Percentiles rank a stretch among this genome's conserved stretches.
Evolutionary conservation across 495 filamentous ascomycete species (phyloP).

Genomic region (Pseudevernia furfuracea): DNA sequence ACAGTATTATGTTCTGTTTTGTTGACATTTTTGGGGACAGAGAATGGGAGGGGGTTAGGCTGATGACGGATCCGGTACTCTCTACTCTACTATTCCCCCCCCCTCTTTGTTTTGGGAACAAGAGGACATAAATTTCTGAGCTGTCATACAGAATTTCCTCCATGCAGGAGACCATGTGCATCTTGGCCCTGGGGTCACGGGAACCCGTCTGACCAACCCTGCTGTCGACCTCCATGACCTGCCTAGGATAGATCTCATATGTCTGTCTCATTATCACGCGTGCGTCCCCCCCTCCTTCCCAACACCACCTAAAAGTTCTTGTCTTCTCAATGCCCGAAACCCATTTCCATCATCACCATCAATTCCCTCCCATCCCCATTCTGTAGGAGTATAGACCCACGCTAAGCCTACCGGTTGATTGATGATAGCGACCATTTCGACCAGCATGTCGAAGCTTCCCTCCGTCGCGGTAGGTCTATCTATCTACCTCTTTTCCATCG

Average conservation of each 20-base stretch:
- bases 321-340: background rate
- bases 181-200: slow-evolving; percentile 50
- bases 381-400: no score
- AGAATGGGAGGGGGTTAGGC: slow-evolving; percentile 53
- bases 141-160: slow-evolving; percentile 49
- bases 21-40: slow-evolving; percentile 19
- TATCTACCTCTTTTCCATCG: background rate
- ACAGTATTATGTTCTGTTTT: background rate
- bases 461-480: slow-evolving; percentile 36
- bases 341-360: background rate
- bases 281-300: slow-evolving; percentile 17
- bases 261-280: slow-evolving; percentile 61
- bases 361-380: no score
- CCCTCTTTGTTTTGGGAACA: background rate
- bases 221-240: slow-evolving; percentile 54
- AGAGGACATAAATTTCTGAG: background rate
- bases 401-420: background rate
- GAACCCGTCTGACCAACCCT: slow-evolving; percentile 47
- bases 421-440: slow-evolving; percentile 56
- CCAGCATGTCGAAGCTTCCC: slow-evolving; percentile 47
- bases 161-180: slow-evolving; percentile 63
- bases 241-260: slow-evolving; percentile 51
- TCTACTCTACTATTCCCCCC: background rate
- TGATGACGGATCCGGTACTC: slow-evolving; percentile 52
- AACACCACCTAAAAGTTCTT: background rate